Evolutionary conservation across 2,329 filamentous ascomycete genomes (phyloP).

Genomic region (Clonostachys rosea): DNA sequence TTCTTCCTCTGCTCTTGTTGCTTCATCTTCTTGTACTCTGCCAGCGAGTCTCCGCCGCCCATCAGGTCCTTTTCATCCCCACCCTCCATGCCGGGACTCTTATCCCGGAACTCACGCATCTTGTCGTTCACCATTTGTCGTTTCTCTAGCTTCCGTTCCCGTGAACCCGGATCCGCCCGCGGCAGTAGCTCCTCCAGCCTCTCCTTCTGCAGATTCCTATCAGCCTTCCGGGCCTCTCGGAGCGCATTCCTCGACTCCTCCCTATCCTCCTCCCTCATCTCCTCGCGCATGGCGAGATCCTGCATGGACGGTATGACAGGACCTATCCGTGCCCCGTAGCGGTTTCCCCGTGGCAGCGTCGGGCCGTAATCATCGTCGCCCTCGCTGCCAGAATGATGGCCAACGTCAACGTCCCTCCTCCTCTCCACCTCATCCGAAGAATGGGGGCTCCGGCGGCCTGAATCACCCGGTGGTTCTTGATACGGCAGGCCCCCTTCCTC

Average conservation of each 20-base stretch:
- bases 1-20: constrained; percentile 66
- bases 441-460: not conserved
- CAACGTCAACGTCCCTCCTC: constrained; percentile 24
- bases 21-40: constrained; percentile 65
- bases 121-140: constrained; percentile 66
- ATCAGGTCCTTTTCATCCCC: constrained; percentile 70
- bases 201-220: constrained; percentile 64
- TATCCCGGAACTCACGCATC: constrained; percentile 69
- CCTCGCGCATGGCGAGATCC: constrained; percentile 63
- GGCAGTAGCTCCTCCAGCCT: constrained; percentile 77
- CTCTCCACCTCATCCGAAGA: constrained; percentile 7
- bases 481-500: constrained; percentile 5
- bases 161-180: constrained; percentile 76
- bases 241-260: constrained; percentile 47
- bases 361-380: constrained; percentile 54
- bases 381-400: constrained; percentile 16
- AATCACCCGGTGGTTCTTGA: not conserved
- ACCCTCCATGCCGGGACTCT: constrained; percentile 51
- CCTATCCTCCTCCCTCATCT: constrained; percentile 44
- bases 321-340: constrained; percentile 23
- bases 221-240: constrained; percentile 55
- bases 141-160: constrained; percentile 85
- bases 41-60: constrained; percentile 62
- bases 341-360: constrained; percentile 12
- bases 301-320: constrained; percentile 65